Percentiles rank a stretch among this genome's conserved stretches.
phyloP scores from a whole-genome alignment of 805 yeast species.

The Hanseniaspora taiwanica region DNA sequence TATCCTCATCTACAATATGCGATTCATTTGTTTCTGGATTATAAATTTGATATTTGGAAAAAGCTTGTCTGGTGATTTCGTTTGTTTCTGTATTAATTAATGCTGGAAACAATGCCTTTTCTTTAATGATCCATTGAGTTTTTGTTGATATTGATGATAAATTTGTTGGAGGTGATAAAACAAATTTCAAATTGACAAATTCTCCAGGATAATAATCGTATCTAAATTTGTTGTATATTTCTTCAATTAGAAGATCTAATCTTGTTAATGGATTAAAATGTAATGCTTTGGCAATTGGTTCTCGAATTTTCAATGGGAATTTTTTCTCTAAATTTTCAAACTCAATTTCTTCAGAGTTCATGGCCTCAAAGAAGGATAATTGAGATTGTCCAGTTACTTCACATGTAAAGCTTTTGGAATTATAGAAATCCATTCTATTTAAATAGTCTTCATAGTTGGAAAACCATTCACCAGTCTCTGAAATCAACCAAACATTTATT shows the following conservation, averaged over 20 bases:
- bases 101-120: constrained; percentile 68
- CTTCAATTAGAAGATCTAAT: constrained; percentile 78
- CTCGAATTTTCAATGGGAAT: constrained; percentile 86
- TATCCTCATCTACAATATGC: constrained; percentile 56
- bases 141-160: too few species aligned
- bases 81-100: constrained; percentile 22
- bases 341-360: constrained; percentile 56
- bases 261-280: constrained; percentile 75
- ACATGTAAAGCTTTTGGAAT: constrained; percentile 73
- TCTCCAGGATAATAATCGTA: constrained; percentile 89
- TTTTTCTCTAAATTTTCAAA: constrained; percentile 54
- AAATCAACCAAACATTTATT: constrained; percentile 66
- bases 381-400: constrained; percentile 93
- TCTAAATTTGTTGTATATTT: constrained; percentile 64
- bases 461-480: constrained; percentile 86
- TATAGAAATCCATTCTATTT: constrained; percentile 56
- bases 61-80: constrained; percentile 34
- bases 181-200: constrained; percentile 43
- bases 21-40: constrained; percentile 41
- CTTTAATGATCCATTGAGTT: constrained; percentile 38
- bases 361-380: constrained; percentile 81
- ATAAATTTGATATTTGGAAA: constrained; percentile 59
- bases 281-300: constrained; percentile 75
- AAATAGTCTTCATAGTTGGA: constrained; percentile 62
- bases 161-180: neutral